Conservation (phyloP, 83 land plant species). For the Thuja plicata region DNA sequence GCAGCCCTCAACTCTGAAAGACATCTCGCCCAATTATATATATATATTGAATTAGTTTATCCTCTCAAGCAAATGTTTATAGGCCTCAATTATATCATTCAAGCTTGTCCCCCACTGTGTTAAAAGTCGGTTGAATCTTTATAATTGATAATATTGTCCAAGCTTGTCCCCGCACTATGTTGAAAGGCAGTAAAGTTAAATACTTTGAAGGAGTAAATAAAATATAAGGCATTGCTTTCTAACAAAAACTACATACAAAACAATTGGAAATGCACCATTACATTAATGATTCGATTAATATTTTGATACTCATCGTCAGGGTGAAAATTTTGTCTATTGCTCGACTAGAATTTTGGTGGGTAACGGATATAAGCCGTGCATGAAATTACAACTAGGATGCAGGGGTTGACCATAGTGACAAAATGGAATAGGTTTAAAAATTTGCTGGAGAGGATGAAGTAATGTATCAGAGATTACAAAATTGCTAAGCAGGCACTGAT, state of each 20-base stretch:
- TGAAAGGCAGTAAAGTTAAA: no score
- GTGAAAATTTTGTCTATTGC: no score
- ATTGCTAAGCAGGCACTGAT: not conserved
- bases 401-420: not conserved
- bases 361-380: not conserved
- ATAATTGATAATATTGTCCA: not conserved
- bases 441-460: not conserved
- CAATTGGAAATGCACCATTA: no score
- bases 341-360: not conserved
- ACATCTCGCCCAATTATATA: no score
- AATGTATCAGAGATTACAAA: not conserved
- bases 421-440: no score
- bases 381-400: not conserved
- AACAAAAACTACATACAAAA: not conserved
- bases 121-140: no score
- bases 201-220: no score
- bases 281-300: no score
- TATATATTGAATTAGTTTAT: no score
- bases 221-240: not conserved
- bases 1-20: not conserved
- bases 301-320: not conserved
- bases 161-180: not conserved
- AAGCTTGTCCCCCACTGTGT: no score
- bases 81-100: no score
- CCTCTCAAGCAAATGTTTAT: no score